Conservation (phyloP, 768 basidiomycete species). For the Boletus eberwhitei region DNA sequence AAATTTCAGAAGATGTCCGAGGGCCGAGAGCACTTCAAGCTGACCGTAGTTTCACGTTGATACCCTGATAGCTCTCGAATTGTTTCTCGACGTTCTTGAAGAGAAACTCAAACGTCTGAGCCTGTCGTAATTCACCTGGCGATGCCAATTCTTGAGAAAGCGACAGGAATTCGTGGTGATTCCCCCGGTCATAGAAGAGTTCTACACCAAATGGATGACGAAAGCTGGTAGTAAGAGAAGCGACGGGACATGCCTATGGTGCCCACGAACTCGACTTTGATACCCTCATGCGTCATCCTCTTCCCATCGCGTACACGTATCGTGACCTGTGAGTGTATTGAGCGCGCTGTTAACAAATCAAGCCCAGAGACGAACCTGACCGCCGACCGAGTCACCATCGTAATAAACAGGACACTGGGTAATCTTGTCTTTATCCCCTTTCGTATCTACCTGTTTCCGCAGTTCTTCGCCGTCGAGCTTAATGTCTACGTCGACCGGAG, state of each 20-base stretch:
- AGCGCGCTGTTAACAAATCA: background rate
- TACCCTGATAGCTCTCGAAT: conserved; percentile 96
- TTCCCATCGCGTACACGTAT: conserved; percentile 93
- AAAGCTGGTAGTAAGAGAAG: background rate
- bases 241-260: conserved; percentile 71
- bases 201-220: conserved; percentile 34
- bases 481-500: conserved; percentile 88
- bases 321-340: conserved; percentile 51
- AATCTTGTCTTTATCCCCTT: conserved; percentile 83
- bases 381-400: conserved; percentile 89
- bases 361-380: conserved; percentile 57
- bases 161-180: conserved; percentile 97
- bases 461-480: conserved; percentile 84
- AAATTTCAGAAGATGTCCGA: conserved; percentile 3
- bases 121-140: conserved; percentile 95
- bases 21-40: conserved; percentile 21
- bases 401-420: conserved; percentile 90
- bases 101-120: conserved; percentile 93
- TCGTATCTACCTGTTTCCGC: conserved; percentile 86
- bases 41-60: conserved; percentile 95
- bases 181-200: conserved; percentile 95
- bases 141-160: conserved; percentile 92
- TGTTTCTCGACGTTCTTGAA: conserved; percentile 99
- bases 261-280: conserved; percentile 96
- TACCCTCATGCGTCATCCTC: conserved; percentile 91